Base-by-base conservation (phyloP, 148 eudicot genomes). In the Salicornia ramosissima region DNA sequence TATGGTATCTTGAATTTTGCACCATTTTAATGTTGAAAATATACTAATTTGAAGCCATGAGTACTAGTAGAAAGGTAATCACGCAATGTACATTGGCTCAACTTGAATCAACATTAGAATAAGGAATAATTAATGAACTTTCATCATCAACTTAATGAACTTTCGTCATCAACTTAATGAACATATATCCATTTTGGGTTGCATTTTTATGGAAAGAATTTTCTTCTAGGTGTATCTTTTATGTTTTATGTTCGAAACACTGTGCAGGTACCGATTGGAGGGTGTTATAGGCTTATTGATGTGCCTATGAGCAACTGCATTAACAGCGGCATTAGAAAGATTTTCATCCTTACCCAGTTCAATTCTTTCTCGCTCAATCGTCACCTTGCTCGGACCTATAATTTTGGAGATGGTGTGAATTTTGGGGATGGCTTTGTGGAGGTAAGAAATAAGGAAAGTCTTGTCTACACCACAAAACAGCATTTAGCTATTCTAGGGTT, bases 231-330 rank as follows among this genome's bases (percentile, higher is more conserved):
- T 21, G 11, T 52, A 13, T 13, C 16, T 34, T n/a, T n/a, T n/a
- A n/a, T 51, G 4, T 31, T 61, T 12, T 60, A 25, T 55, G 60
- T 69, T 58, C 19, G 34, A 51, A 40, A 26, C 55, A 68, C 22
- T 58, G 58, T 82, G 67, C 77, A 94, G 97, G 98, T 94, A 58
- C 98, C 98, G 4, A 83, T 94, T 49, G 97, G 97, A 68, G 98
- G 98, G 49, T 94, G 98, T 74, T 94, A 90, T 69, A 84, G 97
- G 80, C 88, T 94, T 22, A 87, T 94, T 71, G 97, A 94, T 76
- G 90, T 94, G 49, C 98, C 98, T 16, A 90, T 94, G 98, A 94
- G 98, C 73, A 94, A 90, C 71, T 93, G 96, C 80, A 88, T 93
- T 73, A 93, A 93, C 74, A 93, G 98, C 67, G 90, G 90, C 57